Percentiles rank a stretch among this genome's conserved stretches.
Evolutionary conservation across 495 filamentous ascomycete genomes (phyloP).

Genomic region (Aspergillus cavernicola): DNA sequence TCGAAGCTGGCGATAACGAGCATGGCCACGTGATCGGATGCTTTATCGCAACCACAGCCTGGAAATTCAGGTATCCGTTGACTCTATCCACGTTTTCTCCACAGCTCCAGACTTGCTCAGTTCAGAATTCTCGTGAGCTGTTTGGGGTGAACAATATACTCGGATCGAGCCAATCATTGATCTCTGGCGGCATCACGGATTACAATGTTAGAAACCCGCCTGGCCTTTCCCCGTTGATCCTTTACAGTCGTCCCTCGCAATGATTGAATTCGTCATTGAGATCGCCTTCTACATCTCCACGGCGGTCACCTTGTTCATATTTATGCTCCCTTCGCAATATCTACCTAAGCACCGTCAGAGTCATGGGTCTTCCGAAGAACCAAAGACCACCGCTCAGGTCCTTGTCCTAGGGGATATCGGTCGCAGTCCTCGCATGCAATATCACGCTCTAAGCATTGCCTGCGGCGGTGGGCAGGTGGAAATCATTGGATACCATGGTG

Average conservation of each 20-base stretch:
- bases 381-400: slow-evolving; percentile 60
- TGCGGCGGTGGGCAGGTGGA: slow-evolving; percentile 76
- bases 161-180: no score
- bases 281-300: slow-evolving; percentile 49
- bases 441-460: slow-evolving; percentile 92
- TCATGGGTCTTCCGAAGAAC: slow-evolving; percentile 14
- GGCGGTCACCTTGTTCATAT: slow-evolving; percentile 44
- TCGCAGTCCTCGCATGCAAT: slow-evolving; percentile 95
- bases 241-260: slow-evolving; percentile 14
- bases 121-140: no score
- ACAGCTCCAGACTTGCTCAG: no score
- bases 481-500: slow-evolving; percentile 84
- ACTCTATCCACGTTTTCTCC: neutral
- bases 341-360: slow-evolving; percentile 16
- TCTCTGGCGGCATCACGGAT: no score
- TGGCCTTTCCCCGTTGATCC: neutral
- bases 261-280: slow-evolving; percentile 42
- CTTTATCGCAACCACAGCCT: slow-evolving; percentile 11
- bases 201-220: no score
- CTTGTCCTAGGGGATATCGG: slow-evolving; percentile 98
- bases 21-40: slow-evolving; percentile 9
- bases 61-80: no score
- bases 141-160: no score
- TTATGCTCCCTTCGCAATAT: slow-evolving; percentile 52
- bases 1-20: slow-evolving; percentile 20